Evolutionary conservation across 2,329 filamentous ascomycete species (phyloP), one percentile per base, ranked within the genome.

Genomic region (Alternaria viburni): DNA sequence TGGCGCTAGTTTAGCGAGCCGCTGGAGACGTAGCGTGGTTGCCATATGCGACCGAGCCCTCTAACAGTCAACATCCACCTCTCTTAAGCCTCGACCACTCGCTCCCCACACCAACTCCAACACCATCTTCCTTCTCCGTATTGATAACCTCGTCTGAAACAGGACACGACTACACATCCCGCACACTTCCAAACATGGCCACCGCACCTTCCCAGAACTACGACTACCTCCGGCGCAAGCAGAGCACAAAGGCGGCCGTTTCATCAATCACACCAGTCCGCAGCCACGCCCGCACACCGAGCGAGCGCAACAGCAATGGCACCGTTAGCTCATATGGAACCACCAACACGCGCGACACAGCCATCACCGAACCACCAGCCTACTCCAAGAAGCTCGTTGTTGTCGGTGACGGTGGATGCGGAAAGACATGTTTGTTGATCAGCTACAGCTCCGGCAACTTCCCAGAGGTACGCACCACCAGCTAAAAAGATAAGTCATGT

Each of bases 301-400:
- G 85, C 69, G 83, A 87, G 67, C 86, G 93, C 78, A 91, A 91
- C 69, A 97, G 93, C 84, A 93, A 97, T 82, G 93, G 93, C 78
- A 97, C 93, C 67, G 91, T 93, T 80, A 95, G 91, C 86, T 97
- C 93, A 69, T 90, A 89, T 79, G 90, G 90, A 82, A 95, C 91
- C 82, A 86, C 87, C 67, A 90, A 90, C 64, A 91, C 89, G 73
- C 87, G 90, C 76, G 90, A 94, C 80, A 97, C 95, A 57, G 90
- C 93, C 80, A 88, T 95, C 81, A 97, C 95, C 54, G 93, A 97
- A 78, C 93, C 92, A 23, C 94, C 95, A 5, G 88, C 93, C 61
- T 97, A 96, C 83, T 98, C 95, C 71, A 99, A 99, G 86, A 99
- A 99, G 87, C 96, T 99, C 79, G 96, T 99, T 47, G 96, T 99